Percentiles rank a stretch among this genome's conserved stretches.
phyloP scores from a whole-genome alignment of 1,139 yeast species.

The Pichia sp. region DNA sequence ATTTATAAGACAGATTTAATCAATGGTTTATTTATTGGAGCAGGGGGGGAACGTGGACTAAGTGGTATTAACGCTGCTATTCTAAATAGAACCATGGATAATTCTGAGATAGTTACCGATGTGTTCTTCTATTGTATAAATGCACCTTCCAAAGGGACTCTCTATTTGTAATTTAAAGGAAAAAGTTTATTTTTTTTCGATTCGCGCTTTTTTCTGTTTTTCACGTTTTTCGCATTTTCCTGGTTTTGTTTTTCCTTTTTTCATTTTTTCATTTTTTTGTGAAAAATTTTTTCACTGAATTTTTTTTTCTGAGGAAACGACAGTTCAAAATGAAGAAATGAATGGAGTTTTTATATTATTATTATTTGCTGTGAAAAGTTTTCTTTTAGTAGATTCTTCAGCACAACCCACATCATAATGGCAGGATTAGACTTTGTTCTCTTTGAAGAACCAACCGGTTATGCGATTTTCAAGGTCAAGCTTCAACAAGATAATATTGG shows the following conservation, averaged over 20 bases:
- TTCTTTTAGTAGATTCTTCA: not conserved
- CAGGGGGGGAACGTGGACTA: conserved; percentile 1
- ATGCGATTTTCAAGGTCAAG: conserved; percentile 90
- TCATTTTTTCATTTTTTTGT: not conserved
- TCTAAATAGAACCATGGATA: not conserved
- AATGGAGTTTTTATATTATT: no score
- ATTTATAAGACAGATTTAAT: not conserved
- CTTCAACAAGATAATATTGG: conserved; percentile 94
- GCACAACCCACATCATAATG: conserved; percentile 22
- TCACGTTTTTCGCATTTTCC: not conserved
- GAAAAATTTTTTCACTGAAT: not conserved
- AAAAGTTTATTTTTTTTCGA: not conserved
- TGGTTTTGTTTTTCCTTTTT: not conserved
- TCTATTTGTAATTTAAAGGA: conserved; percentile 3
- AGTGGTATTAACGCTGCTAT: conserved; percentile 3
- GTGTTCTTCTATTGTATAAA: conserved; percentile 1
- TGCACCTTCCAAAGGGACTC: conserved; percentile 1
- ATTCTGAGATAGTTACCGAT: not conserved
- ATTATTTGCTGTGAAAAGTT: not conserved
- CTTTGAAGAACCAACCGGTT: conserved; percentile 98
- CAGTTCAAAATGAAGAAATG: no score
- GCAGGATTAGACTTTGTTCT: conserved; percentile 84
- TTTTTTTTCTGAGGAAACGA: no score
- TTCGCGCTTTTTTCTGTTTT: not conserved
- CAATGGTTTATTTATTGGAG: conserved; percentile 1